Base-by-base conservation (phyloP, 805 yeast species). In the Wickerhamiella slavikovae region DNA sequence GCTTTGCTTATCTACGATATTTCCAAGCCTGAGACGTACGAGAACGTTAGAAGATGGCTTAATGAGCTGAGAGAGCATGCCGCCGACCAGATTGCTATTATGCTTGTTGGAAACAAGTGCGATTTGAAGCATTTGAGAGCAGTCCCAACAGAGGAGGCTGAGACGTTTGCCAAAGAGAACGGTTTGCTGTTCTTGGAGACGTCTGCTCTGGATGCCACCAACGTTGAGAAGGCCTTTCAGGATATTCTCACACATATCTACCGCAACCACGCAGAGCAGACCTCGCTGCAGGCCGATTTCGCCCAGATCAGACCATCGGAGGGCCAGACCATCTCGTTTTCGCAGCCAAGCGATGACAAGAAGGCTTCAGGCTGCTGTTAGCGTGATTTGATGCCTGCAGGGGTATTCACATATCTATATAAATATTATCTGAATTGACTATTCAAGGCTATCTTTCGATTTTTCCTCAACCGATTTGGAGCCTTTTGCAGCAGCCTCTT, bases 131-230 rank as follows among this genome's bases (percentile, higher is more conserved):
- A 85, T 54, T 61, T 82, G 48, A 70, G 98, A 47, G 94, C 94
- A 0, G 93, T 89, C 14, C 93, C 96, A 35, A 83, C 95, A 19
- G 96, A 89, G 35, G 98, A 89, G 56, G 98, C 96, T 35, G 76
- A 73, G 55, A 77, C 74, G 47, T 83, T 83, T 57, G 45, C 44
- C 34, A 51, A 77, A 35, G 95, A 89, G 55, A 83, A 89, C 58
- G 78, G 69, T 51, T 63, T 89, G 44, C 60, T 89, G 45, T 89
- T 89, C 51, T 85, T 94, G 27, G 98, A 89, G 60, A 91, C 96
- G 11, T 74, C 91, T 36, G 98, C 96, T 17, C 64, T 89, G 38
- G 79, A 79, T 42, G 74, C 93, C 26, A 91, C 85, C 47, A 89
- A 89, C 52, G 98, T 89, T 34, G 96, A 89, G 51, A 63, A 71